Base-by-base conservation (phyloP, 257 asterid species). In the Fraxinus americana region DNA sequence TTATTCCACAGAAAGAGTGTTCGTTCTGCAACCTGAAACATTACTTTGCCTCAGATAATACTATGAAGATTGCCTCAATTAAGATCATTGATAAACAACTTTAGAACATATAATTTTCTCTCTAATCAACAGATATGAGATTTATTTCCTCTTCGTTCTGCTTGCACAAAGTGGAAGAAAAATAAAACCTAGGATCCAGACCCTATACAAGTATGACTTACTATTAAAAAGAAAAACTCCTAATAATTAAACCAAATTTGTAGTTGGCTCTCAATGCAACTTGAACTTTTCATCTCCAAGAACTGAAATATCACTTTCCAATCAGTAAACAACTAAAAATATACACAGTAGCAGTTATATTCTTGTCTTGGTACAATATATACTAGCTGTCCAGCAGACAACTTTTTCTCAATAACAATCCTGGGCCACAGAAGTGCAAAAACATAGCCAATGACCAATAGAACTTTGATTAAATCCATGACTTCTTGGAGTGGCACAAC, bases 21-120 rank as follows among this genome's bases (percentile, higher is more conserved):
- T 72, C 97, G 90, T 67, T 92, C 97, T 2, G 98, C 94, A 65
- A 94, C 97, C 98, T 94, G 92, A 79, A 85, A 77, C 54, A 71
- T 43, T 43, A 30, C 81, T 66, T 65, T 65, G 75, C 73, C 43
- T 74, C 67, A 50, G 78, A 70, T 67, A 35, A 70, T 12, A 70
- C 23, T 17, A 73, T 76, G n/a, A 70, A 32, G 68, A 19, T 13
- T 52, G 72, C 45, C 66, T 74, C 23, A 4, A 63, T 35, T 3
- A 77, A 39, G 4, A 76, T 77, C 67, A 71, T 70, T 23, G 10
- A 54, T 54, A 57, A 34, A 16, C 27, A 72, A 25, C 71, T 61
- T 70, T 63, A 52, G 9, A 36, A 29, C 27, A 76, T 75, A 30
- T 70, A 75, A 67, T 12, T 17, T 23, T 30, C 71, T 43, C 50